Conservation (phyloP, 108 stramenopile species). For the Nitzschia sp. region DNA sequence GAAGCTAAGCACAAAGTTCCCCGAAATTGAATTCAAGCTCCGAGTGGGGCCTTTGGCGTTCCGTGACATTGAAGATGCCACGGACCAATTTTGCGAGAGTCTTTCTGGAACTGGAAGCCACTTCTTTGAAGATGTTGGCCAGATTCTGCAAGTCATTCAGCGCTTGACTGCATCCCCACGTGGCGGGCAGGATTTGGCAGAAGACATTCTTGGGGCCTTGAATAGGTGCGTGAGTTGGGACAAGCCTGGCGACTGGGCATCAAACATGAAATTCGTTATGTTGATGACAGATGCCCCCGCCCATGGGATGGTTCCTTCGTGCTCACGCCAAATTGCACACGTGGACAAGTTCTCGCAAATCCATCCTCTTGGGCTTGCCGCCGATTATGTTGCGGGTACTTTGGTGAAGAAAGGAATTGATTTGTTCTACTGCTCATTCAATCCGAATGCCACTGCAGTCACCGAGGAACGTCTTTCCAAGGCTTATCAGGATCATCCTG, state of each 20-base stretch:
- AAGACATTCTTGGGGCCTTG: conserved; percentile 59
- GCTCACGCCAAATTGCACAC: conserved; percentile 15
- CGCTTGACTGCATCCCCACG: not conserved
- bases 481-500: conserved; percentile 35
- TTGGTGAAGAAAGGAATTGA: conserved; percentile 49
- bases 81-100: conserved; percentile 45
- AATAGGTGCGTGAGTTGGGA: conserved; percentile 46
- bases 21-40: conserved; percentile 52
- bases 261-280: conserved; percentile 51
- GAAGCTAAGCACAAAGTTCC: conserved; percentile 47
- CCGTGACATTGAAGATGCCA: conserved; percentile 56
- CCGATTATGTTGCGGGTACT: conserved; percentile 29
- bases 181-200: conserved; percentile 58
- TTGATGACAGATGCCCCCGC: conserved; percentile 60
- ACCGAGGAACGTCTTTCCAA: conserved; percentile 47
- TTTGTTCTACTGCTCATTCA: conserved; percentile 64
- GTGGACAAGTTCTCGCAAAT: conserved; percentile 44
- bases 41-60: conserved; percentile 46
- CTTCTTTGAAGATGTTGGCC: conserved; percentile 38
- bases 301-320: conserved; percentile 38
- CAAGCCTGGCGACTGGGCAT: conserved; percentile 43
- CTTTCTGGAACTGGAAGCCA: conserved; percentile 34
- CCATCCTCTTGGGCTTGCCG: conserved; percentile 51
- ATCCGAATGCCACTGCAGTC: conserved; percentile 46
- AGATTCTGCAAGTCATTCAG: conserved; percentile 29